Percentiles rank a stretch among this genome's conserved stretches.
Conservation (phyloP, 495 filamentous ascomycete genomes). For the Elaphomyces granulatus region DNA sequence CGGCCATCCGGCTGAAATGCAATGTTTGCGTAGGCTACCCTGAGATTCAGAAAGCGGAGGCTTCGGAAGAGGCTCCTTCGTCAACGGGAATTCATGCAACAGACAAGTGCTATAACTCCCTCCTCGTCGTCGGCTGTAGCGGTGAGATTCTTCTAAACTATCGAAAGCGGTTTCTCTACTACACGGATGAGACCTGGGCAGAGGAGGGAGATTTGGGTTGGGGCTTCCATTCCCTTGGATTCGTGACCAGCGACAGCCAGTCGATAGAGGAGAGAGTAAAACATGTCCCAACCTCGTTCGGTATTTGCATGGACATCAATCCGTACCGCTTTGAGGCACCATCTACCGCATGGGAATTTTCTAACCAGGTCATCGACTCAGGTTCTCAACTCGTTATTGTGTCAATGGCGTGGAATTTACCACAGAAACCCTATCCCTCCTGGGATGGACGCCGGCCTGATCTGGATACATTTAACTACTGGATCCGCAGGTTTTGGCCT, state of each 20-base stretch:
- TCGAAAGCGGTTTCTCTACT: slow-evolving; percentile 80
- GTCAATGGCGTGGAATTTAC: slow-evolving; percentile 66
- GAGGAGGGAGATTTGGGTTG: slow-evolving; percentile 53
- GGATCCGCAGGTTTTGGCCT: slow-evolving; percentile 72
- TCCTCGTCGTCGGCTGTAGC: slow-evolving; percentile 56
- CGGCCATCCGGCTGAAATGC: slow-evolving; percentile 57
- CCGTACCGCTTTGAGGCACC: slow-evolving; percentile 68
- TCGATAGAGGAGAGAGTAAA: slow-evolving; percentile 2
- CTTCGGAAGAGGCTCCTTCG: neutral
- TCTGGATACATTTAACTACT: slow-evolving; percentile 71
- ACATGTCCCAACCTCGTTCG: slow-evolving; percentile 50
- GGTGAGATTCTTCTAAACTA: slow-evolving; percentile 70
- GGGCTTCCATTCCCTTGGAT: slow-evolving; percentile 24
- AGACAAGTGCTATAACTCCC: slow-evolving; percentile 59
- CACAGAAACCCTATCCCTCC: neutral
- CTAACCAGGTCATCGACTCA: slow-evolving; percentile 53
- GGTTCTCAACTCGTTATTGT: slow-evolving; percentile 60
- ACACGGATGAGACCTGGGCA: slow-evolving; percentile 88
- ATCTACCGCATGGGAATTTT: slow-evolving; percentile 73
- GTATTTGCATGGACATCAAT: slow-evolving; percentile 68
- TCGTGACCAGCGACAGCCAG: slow-evolving; percentile 7
- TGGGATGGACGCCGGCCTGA: slow-evolving; percentile 41
- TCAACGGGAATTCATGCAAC: neutral
- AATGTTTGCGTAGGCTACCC: slow-evolving; percentile 85
- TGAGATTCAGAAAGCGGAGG: slow-evolving; percentile 35